Percentiles rank a stretch among this genome's conserved stretches.
These are phyloP conservation scores for Lenzites betulinus DNA, from an alignment of 768 basidiomycete species.

Conservation along the genomic window DNA sequence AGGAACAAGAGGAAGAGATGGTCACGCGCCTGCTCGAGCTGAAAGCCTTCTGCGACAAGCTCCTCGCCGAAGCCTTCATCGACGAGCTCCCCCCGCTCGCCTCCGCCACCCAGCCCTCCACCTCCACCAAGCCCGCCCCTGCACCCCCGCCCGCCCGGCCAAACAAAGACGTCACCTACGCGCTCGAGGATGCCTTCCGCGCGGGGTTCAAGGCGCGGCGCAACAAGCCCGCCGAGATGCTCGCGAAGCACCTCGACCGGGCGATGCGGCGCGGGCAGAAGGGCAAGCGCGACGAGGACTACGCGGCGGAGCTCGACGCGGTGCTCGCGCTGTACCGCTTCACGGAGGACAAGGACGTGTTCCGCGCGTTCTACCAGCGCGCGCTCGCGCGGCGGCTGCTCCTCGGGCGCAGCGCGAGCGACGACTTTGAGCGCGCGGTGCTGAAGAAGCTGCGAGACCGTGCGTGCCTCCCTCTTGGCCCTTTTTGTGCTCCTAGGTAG, in stretches of 20 bases:
- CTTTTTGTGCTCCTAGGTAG: background rate
- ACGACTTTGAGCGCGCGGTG: slow-evolving; percentile 85
- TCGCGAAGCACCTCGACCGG: slow-evolving; percentile 87
- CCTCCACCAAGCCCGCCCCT: slow-evolving; percentile 26
- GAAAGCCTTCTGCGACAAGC: slow-evolving; percentile 57
- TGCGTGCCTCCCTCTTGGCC: slow-evolving; percentile 41
- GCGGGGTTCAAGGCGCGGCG: slow-evolving; percentile 73
- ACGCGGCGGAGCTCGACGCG: slow-evolving; percentile 61
- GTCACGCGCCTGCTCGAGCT: slow-evolving; percentile 69
- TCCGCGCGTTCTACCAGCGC: slow-evolving; percentile 89
- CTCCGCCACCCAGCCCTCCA: background rate
- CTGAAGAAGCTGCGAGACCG: slow-evolving; percentile 83
- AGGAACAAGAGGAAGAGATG: slow-evolving; percentile 71
- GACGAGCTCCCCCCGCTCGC: slow-evolving; percentile 34
- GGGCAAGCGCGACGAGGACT: slow-evolving; percentile 59
- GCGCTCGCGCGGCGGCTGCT: slow-evolving; percentile 85
- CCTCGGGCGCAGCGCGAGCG: slow-evolving; percentile 80
- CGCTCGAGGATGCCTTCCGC: slow-evolving; percentile 70
- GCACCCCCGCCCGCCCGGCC: slow-evolving; percentile 29
- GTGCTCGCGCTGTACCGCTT: slow-evolving; percentile 79
- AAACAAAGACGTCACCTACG: slow-evolving; percentile 64
- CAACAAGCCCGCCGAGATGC: slow-evolving; percentile 89
- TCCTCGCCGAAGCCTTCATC: slow-evolving; percentile 54
- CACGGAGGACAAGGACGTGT: slow-evolving; percentile 93
- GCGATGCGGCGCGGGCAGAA: slow-evolving; percentile 88